Base-by-base conservation (phyloP, 805 yeast species). In the Kurtzmaniella fragi region DNA sequence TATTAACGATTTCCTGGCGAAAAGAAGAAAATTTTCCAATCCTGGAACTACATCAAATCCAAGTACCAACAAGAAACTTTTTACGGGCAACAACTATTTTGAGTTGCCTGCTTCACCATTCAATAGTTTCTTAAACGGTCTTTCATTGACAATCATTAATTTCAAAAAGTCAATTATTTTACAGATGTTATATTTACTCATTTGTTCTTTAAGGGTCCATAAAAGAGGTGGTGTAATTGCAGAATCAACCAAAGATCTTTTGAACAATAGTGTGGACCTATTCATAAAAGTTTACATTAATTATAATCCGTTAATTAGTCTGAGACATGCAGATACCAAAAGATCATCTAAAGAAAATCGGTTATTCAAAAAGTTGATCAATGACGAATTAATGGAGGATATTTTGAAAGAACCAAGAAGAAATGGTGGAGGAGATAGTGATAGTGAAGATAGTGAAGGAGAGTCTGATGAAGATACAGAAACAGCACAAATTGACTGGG, bases 401-500 rank as follows among this genome's bases (percentile, higher is more conserved):
- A 56, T 68, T 9, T 52, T 67, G 37, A 53, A 48, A 31, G 64
- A 61, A 23, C 59, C 50, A 20, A 48, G 54, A 15, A 49, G 49
- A 1, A 46, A 51, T 26, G 54, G 48, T 11, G 45, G 49, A n/a
- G 67, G 57, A 17, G 60, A 56, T 12, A 62, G 61, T 5, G 56
- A 54, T 27, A 62, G 56, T 8, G 63, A 53, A 13, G 55, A 52
- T 13, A 53, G 50, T 12, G 17, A 32, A 4, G 56, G 53, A 20
- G 5, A 43, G n/a, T 38, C 35, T 12, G 42, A 42, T n/a, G 38
- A 41, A 7, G 32, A 26, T 8, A 20, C 32, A 11, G 47, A 39
- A 11, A 56, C 54, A 12, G 46, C 45, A 14, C 63, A 54, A n/a
- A 66, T 67, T 5, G 74, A 68, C 47, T 68, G 74, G 74, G 74